Evolutionary conservation across 2,329 filamentous ascomycete genomes (phyloP), one percentile per base, ranked within the genome.

Genomic region (Phoma sp.): DNA sequence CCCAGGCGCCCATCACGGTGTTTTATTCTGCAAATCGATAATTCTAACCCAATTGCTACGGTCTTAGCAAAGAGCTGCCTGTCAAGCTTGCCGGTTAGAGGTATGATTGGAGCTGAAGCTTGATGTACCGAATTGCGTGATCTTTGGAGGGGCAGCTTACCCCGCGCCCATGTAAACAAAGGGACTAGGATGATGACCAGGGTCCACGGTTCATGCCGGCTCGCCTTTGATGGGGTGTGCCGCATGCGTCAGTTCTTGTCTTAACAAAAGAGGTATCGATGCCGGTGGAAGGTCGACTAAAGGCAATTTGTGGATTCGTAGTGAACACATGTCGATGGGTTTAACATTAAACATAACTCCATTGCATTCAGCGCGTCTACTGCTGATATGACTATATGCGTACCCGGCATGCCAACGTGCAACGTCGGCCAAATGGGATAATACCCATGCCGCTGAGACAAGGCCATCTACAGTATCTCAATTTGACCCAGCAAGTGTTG

Each of bases 91-190:
- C 42, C 50, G 17, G 23, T 49, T 39, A 20, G 21, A 33, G 51
- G 26, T 20, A 18, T 43, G 51, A 48, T 39, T 53, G 38, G 43
- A n/a, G 25, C 26, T n/a, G 50, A 36, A 46, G 33, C 21, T 33
- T 14, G n/a, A 20, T 23, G 40, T 46, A 46, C 50, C 37, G 43
- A 48, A 48, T 34, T 42, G 47, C 51, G 51, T 53, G 43, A 47
- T 48, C 25, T 23, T 37, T 20, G 15, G 51, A 42, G 51, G 51
- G 43, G 43, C 34, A 48, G 47, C 32, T 51, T 43, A 53, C 45
- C 43, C 51, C 43, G 43, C 50, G 50, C 43, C 33, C 15, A 45
- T 32, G 33, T 43, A 53, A 47, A 47, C 50, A 53, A 47, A 38
- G 18, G 50, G 50, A 37, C 20, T 42, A 26, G 28, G 7, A 26